These are phyloP conservation scores for Coemansia sp. DNA, from an alignment of 192 early-diverging fungal species.

Conservation along the genomic window DNA sequence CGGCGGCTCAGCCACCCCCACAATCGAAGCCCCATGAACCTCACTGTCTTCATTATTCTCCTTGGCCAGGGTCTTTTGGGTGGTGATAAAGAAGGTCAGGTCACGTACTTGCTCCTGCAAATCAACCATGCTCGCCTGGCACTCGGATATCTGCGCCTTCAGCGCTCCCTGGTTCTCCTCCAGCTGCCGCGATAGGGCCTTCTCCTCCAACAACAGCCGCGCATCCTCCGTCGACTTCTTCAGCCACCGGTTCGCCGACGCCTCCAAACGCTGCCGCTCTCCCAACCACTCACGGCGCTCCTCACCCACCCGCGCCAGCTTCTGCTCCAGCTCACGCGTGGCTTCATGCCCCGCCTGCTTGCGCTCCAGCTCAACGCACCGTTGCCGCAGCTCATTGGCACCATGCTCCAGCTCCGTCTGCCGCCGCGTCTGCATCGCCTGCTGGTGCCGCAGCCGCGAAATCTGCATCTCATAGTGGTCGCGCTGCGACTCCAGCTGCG, in stretches of 20 bases:
- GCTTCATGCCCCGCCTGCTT: background rate
- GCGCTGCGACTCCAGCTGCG: constrained; percentile 84
- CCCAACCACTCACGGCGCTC: constrained; percentile 40
- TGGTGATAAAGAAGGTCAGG: constrained; percentile 81
- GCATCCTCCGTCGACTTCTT: constrained; percentile 67
- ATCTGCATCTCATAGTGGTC: constrained; percentile 74
- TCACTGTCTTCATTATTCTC: constrained; percentile 29
- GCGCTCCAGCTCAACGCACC: constrained; percentile 6
- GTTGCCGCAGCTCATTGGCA: background rate
- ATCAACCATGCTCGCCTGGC: constrained; percentile 59
- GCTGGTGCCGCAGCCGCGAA: constrained; percentile 52
- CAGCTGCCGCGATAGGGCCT: constrained; percentile 39
- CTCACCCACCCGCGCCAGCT: constrained; percentile 33
- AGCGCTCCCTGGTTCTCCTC: constrained; percentile 62
- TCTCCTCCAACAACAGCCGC: constrained; percentile 52
- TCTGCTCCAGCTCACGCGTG: constrained; percentile 26
- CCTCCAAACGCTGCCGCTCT: constrained; percentile 50
- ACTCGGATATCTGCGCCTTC: constrained; percentile 50
- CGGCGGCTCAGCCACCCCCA: constrained; percentile 9
- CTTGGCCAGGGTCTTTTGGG: constrained; percentile 48
- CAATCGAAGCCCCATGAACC: constrained; percentile 13
- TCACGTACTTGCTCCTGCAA: constrained; percentile 86
- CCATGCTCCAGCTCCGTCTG: constrained; percentile 21
- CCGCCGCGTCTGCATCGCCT: constrained; percentile 52
- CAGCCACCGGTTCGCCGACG: constrained; percentile 51